phyloP scores from a whole-genome alignment of 208 protist genomes.

The Trichomonas tenax region DNA sequence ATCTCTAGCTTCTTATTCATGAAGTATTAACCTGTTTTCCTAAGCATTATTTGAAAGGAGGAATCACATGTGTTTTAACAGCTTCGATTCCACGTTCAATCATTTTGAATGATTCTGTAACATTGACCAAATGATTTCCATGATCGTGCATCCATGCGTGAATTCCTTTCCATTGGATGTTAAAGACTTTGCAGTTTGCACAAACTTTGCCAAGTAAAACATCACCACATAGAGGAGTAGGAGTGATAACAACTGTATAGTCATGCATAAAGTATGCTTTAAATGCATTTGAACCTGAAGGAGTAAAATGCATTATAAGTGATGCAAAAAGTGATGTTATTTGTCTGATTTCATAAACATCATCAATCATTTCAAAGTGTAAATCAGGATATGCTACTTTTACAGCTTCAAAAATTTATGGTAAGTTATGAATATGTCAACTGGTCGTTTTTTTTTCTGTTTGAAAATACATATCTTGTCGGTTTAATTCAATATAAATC shows the following conservation, averaged over 20 bases:
- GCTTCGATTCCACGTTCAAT: too few species aligned
- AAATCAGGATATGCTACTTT: not conserved
- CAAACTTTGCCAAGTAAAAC: not conserved
- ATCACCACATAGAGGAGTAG: not conserved
- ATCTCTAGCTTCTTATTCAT: too few species aligned
- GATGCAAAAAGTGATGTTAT: not conserved
- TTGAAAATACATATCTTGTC: not conserved
- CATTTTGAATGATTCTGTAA: too few species aligned
- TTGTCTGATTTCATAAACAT: not conserved
- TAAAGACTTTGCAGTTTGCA: too few species aligned
- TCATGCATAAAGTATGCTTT: not conserved
- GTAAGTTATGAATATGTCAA: not conserved
- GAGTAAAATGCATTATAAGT: not conserved
- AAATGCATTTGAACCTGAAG: not conserved
- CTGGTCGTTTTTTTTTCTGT: not conserved
- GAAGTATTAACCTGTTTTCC: too few species aligned
- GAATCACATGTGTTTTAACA: too few species aligned
- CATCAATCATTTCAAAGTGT: not conserved
- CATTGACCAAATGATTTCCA: too few species aligned
- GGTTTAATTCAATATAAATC: not conserved
- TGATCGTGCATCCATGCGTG: too few species aligned
- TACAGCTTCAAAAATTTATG: not conserved
- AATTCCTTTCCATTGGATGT: too few species aligned
- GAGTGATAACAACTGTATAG: not conserved
- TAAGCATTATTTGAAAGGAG: too few species aligned